phyloP scores from a whole-genome alignment of 805 yeast species.

The Wickerhamomyces tratensis region DNA sequence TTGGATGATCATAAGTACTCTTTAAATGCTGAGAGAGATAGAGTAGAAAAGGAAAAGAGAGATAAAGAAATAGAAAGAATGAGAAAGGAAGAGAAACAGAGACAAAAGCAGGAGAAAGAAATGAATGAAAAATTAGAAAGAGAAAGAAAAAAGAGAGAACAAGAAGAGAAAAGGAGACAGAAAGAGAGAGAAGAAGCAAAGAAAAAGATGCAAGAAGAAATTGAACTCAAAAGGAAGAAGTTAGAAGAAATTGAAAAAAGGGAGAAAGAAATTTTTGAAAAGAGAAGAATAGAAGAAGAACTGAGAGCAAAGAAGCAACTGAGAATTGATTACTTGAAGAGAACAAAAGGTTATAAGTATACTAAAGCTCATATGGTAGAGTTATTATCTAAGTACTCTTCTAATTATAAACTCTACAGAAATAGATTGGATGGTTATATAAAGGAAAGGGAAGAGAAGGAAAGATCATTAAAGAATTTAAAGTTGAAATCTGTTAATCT shows the following conservation, averaged over 20 bases:
- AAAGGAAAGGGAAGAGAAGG: too few relatives aligned
- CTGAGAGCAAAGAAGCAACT: constrained; percentile 2
- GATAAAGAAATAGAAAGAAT: background rate
- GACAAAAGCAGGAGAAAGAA: constrained; percentile 1
- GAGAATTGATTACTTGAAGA: background rate
- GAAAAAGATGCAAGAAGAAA: constrained; percentile 3
- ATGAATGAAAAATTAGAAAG: constrained; percentile 1
- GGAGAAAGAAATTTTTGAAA: background rate
- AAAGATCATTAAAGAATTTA: too few relatives aligned
- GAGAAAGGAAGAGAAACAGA: background rate
- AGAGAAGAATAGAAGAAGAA: background rate
- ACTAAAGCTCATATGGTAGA: background rate
- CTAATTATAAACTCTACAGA: too few relatives aligned
- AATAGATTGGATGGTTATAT: too few relatives aligned
- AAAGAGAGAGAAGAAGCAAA: constrained; percentile 6
- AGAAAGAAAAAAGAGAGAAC: constrained; percentile 1
- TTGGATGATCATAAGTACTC: background rate
- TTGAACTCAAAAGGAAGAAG: constrained; percentile 3
- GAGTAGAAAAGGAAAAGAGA: background rate
- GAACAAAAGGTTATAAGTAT: background rate
- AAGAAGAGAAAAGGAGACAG: background rate
- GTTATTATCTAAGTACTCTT: too few relatives aligned
- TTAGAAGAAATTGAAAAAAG: constrained; percentile 3
- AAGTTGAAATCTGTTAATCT: too few relatives aligned
- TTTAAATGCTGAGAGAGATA: background rate